These are phyloP conservation scores for Pythium brassicae DNA, from an alignment of 352 stramenopile genomes.

Conservation along the genomic window DNA sequence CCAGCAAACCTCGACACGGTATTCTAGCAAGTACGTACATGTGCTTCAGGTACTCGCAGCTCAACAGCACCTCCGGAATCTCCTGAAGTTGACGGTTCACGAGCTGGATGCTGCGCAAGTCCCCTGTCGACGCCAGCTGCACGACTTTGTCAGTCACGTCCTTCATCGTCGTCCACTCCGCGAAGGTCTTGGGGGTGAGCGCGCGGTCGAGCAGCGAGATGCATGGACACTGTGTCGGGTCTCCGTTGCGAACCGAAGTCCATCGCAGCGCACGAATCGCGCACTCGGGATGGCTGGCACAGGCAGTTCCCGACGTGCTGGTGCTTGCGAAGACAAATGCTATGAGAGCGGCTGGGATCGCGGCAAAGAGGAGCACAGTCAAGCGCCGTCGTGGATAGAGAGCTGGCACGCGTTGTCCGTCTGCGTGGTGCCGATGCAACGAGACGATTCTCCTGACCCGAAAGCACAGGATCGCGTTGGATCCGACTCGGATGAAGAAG, in stretches of 20 bases:
- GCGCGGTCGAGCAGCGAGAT: slow-evolving; percentile 23
- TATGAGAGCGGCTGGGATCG: not conserved
- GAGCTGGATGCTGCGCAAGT: slow-evolving; percentile 27
- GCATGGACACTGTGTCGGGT: slow-evolving; percentile 25
- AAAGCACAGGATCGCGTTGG: slow-evolving; percentile 20
- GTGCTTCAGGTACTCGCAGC: slow-evolving; percentile 26
- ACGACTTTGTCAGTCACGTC: slow-evolving; percentile 17
- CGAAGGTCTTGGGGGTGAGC: slow-evolving; percentile 12
- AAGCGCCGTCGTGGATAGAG: slow-evolving; percentile 20
- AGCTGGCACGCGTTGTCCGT: slow-evolving; percentile 1
- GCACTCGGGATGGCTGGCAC: slow-evolving; percentile 10
- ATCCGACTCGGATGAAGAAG: slow-evolving; percentile 27
- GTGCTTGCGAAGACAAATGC: slow-evolving; percentile 6
- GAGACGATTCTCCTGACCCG: slow-evolving; percentile 11
- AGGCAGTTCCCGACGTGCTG: slow-evolving; percentile 3
- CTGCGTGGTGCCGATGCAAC: not conserved
- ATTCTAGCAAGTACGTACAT: slow-evolving; percentile 19
- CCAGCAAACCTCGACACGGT: too few species aligned
- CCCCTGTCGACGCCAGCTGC: slow-evolving; percentile 22
- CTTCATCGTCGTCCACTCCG: slow-evolving; percentile 16
- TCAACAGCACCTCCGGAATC: slow-evolving; percentile 18
- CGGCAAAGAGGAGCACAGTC: slow-evolving; percentile 2
- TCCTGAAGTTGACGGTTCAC: slow-evolving; percentile 23
- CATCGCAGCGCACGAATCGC: slow-evolving; percentile 9
- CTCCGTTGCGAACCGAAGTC: not conserved